Base-by-base conservation (phyloP, 805 yeast genomes). In the Metschnikowia proteae region DNA sequence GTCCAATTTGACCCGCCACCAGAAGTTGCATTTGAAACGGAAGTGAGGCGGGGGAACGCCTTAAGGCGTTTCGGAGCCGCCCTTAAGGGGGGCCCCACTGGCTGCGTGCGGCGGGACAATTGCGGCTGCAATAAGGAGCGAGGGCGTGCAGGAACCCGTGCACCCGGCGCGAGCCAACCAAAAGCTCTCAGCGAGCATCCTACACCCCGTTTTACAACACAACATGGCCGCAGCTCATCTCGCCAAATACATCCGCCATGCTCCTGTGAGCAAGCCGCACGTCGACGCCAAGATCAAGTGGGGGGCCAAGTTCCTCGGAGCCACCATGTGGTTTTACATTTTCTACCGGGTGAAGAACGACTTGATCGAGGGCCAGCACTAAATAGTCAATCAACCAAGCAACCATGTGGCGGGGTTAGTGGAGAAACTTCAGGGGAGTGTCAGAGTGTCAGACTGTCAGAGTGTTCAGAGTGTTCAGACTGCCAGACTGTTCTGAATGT, bases 311-410 rank as follows among this genome's bases (percentile, higher is more conserved):
- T 65, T 76, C 22, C 75, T 88, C 38, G 96, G 96, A 8, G 96
- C 92, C 35, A 77, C 90, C 46, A 84, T 86, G 88, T 86, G 94
- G 87, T 88, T 87, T 68, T 88, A 92, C 87, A 78, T 88, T 53
- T 76, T 88, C 62, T 88, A 86, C 76, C 77, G 96, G 65, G 75
- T 86, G 39, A 83, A 84, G 69, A 83, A 86, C 64, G 92, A 83
- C 59, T 43, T 57, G 40, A 55, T 57, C 38, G 60, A 53, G 42
- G 60, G 60, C 13, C 59, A 55, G 49, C 60, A 57, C 44, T 57
- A 52, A 55, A 17, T 40, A 40, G n/a, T 31, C 5, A 32, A 40
- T 31, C 23, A 31, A 30, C 17, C 17, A 17, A 17, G 17, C 17
- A 17, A 17, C 17, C 17, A 17, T 17, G 17, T 17, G 17, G 2